These are phyloP conservation scores for Gyrodon lividus DNA, from an alignment of 768 basidiomycete genomes.

Conservation along the genomic window DNA sequence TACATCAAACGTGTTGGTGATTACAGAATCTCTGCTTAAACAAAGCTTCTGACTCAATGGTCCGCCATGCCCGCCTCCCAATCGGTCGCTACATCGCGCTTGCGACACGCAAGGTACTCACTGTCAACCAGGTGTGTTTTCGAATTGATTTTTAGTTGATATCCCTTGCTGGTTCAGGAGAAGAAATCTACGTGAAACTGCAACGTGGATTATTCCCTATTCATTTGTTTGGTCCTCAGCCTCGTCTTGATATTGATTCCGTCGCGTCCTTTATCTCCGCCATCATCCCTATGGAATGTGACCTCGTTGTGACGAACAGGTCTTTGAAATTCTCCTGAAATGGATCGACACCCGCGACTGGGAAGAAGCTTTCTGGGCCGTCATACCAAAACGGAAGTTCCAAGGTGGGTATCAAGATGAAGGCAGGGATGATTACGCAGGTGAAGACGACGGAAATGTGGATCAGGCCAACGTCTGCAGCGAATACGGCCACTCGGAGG, in stretches of 20 bases:
- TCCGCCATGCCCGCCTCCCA: slow-evolving; percentile 87
- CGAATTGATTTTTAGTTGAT: neutral
- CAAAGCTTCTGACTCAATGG: slow-evolving; percentile 71
- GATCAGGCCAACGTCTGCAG: neutral
- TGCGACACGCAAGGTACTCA: slow-evolving; percentile 90
- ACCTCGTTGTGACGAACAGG: slow-evolving; percentile 32
- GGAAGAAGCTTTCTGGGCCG: slow-evolving; percentile 82
- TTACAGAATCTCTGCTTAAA: slow-evolving; percentile 82
- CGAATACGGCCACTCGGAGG: neutral
- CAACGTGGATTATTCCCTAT: neutral
- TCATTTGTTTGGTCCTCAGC: neutral
- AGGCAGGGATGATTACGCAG: slow-evolving; percentile 16
- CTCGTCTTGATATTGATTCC: neutral
- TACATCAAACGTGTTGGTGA: slow-evolving; percentile 16
- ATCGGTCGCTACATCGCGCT: slow-evolving; percentile 90
- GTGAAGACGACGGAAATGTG: neutral
- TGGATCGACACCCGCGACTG: slow-evolving; percentile 88
- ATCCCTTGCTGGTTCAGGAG: neutral
- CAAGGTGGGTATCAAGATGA: slow-evolving; percentile 32
- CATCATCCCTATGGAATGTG: slow-evolving; percentile 3
- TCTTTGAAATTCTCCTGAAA: slow-evolving; percentile 86
- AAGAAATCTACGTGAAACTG: neutral
- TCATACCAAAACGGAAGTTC: slow-evolving; percentile 92
- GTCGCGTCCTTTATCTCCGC: neutral
- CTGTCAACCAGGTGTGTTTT: slow-evolving; percentile 79